A percentile compares a stretch with the other conserved stretches of the same genome.
phyloP scores from a whole-genome alignment of 768 basidiomycete species.

The Leucocoprinus leucothites region DNA sequence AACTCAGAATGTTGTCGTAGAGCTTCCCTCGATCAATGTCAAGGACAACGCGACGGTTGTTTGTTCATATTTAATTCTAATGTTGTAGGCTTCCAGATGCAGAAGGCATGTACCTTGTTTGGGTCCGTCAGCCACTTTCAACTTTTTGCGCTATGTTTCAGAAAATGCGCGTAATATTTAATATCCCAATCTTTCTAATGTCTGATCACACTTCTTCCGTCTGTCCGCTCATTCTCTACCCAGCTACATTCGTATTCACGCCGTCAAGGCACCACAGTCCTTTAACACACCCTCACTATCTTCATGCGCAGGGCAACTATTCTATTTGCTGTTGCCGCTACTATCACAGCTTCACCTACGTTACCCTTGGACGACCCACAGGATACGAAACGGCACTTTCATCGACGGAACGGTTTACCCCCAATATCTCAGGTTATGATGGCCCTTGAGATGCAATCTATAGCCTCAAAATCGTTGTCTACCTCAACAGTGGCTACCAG shows the following conservation, averaged over 20 bases:
- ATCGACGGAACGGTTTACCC: slow-evolving; percentile 1
- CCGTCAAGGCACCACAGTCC: slow-evolving; percentile 5
- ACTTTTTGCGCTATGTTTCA: neutral
- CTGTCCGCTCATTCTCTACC: neutral
- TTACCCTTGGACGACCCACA: neutral
- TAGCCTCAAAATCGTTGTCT: neutral
- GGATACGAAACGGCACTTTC: neutral
- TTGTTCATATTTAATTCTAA: neutral
- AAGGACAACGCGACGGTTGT: neutral
- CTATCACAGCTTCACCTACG: slow-evolving; percentile 14
- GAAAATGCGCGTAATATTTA: neutral
- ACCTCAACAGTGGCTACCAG: neutral
- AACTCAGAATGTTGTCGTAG: neutral
- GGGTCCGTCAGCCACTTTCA: neutral
- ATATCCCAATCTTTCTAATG: neutral
- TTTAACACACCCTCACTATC: neutral
- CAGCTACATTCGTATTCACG: slow-evolving; percentile 2
- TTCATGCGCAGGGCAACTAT: neutral
- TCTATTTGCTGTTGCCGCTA: neutral
- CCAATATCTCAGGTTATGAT: neutral
- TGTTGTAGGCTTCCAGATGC: neutral
- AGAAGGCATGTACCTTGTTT: no score
- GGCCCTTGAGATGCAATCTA: neutral
- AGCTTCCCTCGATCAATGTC: neutral
- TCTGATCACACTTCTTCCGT: neutral